Evolutionary conservation across 2,329 filamentous ascomycete genomes (phyloP).

Genomic region (Apiospora pterosperma): DNA sequence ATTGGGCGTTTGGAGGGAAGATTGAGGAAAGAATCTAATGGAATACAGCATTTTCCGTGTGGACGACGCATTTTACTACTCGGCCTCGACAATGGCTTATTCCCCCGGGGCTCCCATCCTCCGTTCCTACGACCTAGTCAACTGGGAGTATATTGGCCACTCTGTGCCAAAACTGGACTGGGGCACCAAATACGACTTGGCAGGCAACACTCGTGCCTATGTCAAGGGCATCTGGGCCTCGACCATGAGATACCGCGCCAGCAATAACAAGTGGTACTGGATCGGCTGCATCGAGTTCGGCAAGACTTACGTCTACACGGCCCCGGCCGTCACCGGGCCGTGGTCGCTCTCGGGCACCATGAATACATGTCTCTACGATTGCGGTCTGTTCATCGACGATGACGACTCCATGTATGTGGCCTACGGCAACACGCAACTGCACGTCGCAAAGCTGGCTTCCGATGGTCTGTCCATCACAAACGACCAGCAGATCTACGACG

Average conservation of each 20-base stretch:
- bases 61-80: conserved; percentile 47
- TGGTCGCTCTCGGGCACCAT: conserved; percentile 35
- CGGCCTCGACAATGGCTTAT: conserved; percentile 54
- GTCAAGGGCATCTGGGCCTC: conserved; percentile 55
- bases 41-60: conserved; percentile 39
- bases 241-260: conserved; percentile 47
- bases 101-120: conserved; percentile 55
- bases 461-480: conserved; percentile 45
- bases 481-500: conserved; percentile 40
- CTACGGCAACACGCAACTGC: conserved; percentile 47
- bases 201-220: conserved; percentile 40
- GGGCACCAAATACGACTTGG: conserved; percentile 45
- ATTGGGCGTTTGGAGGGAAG: neutral
- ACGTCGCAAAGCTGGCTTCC: conserved; percentile 45
- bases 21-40: conserved; percentile 27
- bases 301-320: conserved; percentile 51
- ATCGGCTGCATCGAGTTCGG: conserved; percentile 50
- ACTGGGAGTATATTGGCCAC: conserved; percentile 45
- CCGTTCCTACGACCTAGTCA: conserved; percentile 51
- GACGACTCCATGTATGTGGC: conserved; percentile 58
- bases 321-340: conserved; percentile 35
- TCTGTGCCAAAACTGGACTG: conserved; percentile 43
- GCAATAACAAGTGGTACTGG: conserved; percentile 52
- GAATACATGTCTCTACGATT: conserved; percentile 54
- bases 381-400: conserved; percentile 54